These are phyloP conservation scores for Pleurotus platypus DNA, from an alignment of 768 basidiomycete species.

Conservation along the genomic window DNA sequence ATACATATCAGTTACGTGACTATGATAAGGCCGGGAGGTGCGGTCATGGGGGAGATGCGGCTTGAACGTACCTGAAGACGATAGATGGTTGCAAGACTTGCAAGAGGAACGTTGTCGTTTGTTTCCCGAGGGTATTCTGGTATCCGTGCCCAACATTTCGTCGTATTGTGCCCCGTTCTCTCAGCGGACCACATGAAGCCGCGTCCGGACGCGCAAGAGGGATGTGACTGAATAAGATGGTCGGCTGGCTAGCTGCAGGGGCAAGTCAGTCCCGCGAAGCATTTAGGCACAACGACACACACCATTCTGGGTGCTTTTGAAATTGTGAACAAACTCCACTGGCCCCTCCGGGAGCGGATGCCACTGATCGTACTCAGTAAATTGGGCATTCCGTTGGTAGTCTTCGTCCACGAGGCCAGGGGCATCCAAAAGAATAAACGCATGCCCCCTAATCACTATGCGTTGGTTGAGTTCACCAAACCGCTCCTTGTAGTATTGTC, in stretches of 20 bases:
- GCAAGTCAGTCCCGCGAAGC: conserved; percentile 5
- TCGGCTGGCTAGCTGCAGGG: conserved; percentile 33
- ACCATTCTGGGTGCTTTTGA: conserved; percentile 34
- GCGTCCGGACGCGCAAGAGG: conserved; percentile 75
- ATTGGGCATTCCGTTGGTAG: conserved; percentile 55
- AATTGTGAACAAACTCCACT: conserved; percentile 54
- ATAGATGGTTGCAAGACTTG: conserved; percentile 58
- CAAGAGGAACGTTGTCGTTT: conserved; percentile 73
- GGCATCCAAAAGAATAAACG: conserved; percentile 69
- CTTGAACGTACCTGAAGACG: conserved; percentile 62
- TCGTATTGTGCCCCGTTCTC: conserved; percentile 70
- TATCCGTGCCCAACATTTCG: conserved; percentile 80
- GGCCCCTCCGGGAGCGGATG: conserved; percentile 47
- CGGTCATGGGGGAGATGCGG: not conserved
- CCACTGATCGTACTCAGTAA: conserved; percentile 53
- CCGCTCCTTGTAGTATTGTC: conserved; percentile 50
- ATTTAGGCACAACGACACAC: not conserved
- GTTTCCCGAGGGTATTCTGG: conserved; percentile 78
- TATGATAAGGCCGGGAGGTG: too few relatives aligned
- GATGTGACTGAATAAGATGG: conserved; percentile 81
- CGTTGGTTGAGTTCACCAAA: conserved; percentile 72
- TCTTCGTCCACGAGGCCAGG: conserved; percentile 84
- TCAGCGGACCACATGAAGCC: conserved; percentile 70
- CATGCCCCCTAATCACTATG: conserved; percentile 63
- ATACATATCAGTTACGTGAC: conserved; percentile 3